Conservation (phyloP, 2,329 filamentous ascomycete genomes). For the Fusarium hainanense region DNA sequence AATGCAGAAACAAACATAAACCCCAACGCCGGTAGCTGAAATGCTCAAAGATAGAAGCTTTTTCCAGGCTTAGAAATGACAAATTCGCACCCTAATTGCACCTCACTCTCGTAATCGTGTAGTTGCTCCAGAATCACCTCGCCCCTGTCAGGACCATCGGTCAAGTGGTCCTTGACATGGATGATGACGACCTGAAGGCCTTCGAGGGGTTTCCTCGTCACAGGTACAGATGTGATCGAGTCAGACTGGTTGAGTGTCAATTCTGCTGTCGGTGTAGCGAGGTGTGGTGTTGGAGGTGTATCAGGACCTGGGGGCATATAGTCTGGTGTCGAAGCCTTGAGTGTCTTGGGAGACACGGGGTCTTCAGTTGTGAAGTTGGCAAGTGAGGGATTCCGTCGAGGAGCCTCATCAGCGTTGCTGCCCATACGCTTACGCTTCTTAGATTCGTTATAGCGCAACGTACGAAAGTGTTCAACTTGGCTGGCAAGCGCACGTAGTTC, state of each 20-base stretch:
- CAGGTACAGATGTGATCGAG: slow-evolving; percentile 34
- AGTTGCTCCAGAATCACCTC: slow-evolving; percentile 79
- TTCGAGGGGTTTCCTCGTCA: slow-evolving; percentile 64
- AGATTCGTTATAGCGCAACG: slow-evolving; percentile 51
- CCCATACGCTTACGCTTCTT: slow-evolving; percentile 74
- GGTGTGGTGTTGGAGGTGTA: slow-evolving; percentile 59
- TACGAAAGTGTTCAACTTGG: slow-evolving; percentile 68
- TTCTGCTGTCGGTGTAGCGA: slow-evolving; percentile 61
- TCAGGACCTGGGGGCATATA: slow-evolving; percentile 41
- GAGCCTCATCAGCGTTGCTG: slow-evolving; percentile 38
- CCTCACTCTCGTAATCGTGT: slow-evolving; percentile 70
- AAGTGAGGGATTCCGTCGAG: slow-evolving; percentile 39
- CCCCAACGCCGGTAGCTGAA: slow-evolving; percentile 15
- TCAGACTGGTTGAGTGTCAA: slow-evolving; percentile 56
- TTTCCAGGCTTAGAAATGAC: slow-evolving; percentile 75
- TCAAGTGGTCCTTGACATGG: slow-evolving; percentile 88
- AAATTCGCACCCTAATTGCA: slow-evolving; percentile 82
- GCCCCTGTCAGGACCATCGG: slow-evolving; percentile 73
- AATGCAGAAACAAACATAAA: slow-evolving; percentile 13
- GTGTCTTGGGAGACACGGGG: slow-evolving; percentile 64
- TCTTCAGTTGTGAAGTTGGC: slow-evolving; percentile 52
- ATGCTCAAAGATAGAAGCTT: slow-evolving; percentile 61
- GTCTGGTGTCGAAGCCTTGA: slow-evolving; percentile 44
- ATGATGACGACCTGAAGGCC: slow-evolving; percentile 88
- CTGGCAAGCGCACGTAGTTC: slow-evolving; percentile 79